These are phyloP conservation scores for Fusarium tjaetaba DNA, from an alignment of 2,329 filamentous ascomycete species.

Conservation along the genomic window DNA sequence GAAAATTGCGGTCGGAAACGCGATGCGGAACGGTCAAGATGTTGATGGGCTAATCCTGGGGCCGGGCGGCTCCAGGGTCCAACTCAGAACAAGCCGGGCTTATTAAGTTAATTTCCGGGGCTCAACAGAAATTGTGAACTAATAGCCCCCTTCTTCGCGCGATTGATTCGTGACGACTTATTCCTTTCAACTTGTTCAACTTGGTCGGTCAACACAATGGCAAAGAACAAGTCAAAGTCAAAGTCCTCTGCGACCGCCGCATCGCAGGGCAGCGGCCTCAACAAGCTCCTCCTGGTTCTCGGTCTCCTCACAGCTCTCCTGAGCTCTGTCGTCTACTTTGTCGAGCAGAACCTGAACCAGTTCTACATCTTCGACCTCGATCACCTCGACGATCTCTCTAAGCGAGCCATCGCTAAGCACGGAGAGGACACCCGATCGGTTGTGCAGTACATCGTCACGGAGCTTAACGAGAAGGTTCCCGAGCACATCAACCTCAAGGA, in stretches of 20 bases:
- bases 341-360: slow-evolving; percentile 67
- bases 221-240: slow-evolving; percentile 33
- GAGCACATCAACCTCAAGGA: slow-evolving; percentile 74
- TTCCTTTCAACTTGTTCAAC: neutral
- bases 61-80: slow-evolving; percentile 21
- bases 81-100: slow-evolving; percentile 15
- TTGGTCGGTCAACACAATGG: slow-evolving; percentile 22
- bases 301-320: slow-evolving; percentile 65
- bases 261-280: slow-evolving; percentile 43
- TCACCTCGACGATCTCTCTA: slow-evolving; percentile 74
- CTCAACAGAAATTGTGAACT: slow-evolving; percentile 27
- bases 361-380: slow-evolving; percentile 81
- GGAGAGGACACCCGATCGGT: slow-evolving; percentile 79
- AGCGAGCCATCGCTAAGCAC: slow-evolving; percentile 72
- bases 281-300: slow-evolving; percentile 58
- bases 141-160: slow-evolving; percentile 2
- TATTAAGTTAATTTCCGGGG: slow-evolving; percentile 30
- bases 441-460: slow-evolving; percentile 74
- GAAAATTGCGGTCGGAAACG: slow-evolving; percentile 21
- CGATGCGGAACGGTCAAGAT: slow-evolving; percentile 18
- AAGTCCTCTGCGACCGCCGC: slow-evolving; percentile 32
- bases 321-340: slow-evolving; percentile 61
- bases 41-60: slow-evolving; percentile 37
- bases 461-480: slow-evolving; percentile 65
- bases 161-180: neutral